Evolutionary conservation across 2,329 filamentous ascomycete genomes (phyloP).

Genomic region (Bipolaris victoriae): DNA sequence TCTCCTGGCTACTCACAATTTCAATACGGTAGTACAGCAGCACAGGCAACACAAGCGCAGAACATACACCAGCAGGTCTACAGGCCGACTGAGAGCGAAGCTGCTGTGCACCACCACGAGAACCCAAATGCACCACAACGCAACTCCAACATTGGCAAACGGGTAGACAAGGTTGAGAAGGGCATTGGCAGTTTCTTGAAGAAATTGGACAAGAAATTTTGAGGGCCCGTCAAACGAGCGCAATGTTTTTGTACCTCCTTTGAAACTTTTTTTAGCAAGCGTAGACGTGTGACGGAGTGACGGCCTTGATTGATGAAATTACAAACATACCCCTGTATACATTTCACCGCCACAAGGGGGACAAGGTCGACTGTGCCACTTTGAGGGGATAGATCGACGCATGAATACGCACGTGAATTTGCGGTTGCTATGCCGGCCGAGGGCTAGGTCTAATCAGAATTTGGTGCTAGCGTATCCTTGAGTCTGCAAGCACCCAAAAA

Average conservation of each 20-base stretch:
- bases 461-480: slow-evolving; percentile 23
- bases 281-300: slow-evolving; percentile 9
- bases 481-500: slow-evolving; percentile 22
- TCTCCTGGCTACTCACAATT: slow-evolving; percentile 64
- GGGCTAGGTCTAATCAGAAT: slow-evolving; percentile 20
- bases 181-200: slow-evolving; percentile 74
- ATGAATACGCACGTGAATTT: slow-evolving; percentile 19
- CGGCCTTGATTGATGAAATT: background rate
- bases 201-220: slow-evolving; percentile 78
- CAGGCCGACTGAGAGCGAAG: slow-evolving; percentile 69
- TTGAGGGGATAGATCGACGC: slow-evolving; percentile 5
- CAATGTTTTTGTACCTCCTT: slow-evolving; percentile 8
- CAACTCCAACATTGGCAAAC: slow-evolving; percentile 66
- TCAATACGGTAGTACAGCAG: slow-evolving; percentile 48
- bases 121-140: slow-evolving; percentile 27
- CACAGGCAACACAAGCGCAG: slow-evolving; percentile 51
- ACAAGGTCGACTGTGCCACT: slow-evolving; percentile 7
- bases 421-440: slow-evolving; percentile 17
- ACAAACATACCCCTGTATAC: background rate
- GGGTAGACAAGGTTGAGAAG: slow-evolving; percentile 70
- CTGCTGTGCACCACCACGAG: slow-evolving; percentile 31
- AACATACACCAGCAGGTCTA: slow-evolving; percentile 72
- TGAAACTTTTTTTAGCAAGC: slow-evolving; percentile 24
- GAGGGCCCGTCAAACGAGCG: slow-evolving; percentile 2
- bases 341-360: background rate